phyloP scores from a whole-genome alignment of 306 rosid species.

The Fagus sylvatica region DNA sequence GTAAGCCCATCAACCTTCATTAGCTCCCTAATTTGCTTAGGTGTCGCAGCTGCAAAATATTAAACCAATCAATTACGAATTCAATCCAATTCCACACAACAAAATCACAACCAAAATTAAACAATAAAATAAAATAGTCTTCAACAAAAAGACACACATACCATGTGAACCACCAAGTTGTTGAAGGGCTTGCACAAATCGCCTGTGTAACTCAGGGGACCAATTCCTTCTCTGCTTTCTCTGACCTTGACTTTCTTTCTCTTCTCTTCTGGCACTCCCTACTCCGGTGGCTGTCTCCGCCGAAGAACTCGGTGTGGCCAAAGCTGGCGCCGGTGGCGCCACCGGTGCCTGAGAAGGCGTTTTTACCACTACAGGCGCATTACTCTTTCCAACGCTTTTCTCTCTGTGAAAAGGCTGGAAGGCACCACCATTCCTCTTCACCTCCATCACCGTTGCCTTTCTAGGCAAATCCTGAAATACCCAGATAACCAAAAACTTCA shows the following conservation, averaged over 20 bases:
- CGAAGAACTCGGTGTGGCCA: constrained; percentile 55
- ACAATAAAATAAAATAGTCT: too few relatives aligned
- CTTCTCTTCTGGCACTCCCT: constrained; percentile 45
- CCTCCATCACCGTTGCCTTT: constrained; percentile 64
- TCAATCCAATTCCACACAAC: background rate
- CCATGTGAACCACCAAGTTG: constrained; percentile 91
- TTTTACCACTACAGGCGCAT: constrained; percentile 26
- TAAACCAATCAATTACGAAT: constrained; percentile 7
- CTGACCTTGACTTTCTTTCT: constrained; percentile 58
- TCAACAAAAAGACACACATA: constrained; percentile 21
- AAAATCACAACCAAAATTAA: constrained; percentile 1
- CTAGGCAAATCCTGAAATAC: constrained; percentile 56
- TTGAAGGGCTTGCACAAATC: constrained; percentile 79
- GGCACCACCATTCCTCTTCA: constrained; percentile 72
- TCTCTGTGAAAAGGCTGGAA: constrained; percentile 83
- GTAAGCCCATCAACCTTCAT: constrained; percentile 97
- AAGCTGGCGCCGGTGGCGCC: constrained; percentile 36
- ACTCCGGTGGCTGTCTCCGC: constrained; percentile 38
- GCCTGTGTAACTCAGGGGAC: constrained; percentile 88
- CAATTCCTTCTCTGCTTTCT: constrained; percentile 84
- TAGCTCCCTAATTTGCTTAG: constrained; percentile 84
- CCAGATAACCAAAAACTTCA: background rate
- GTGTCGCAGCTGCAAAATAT: constrained; percentile 70
- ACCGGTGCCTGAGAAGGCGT: constrained; percentile 41
- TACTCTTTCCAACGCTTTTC: constrained; percentile 43